Evolutionary conservation across 1,284 basidiomycete species (phyloP).

Genomic region (Grifola frondosa): DNA sequence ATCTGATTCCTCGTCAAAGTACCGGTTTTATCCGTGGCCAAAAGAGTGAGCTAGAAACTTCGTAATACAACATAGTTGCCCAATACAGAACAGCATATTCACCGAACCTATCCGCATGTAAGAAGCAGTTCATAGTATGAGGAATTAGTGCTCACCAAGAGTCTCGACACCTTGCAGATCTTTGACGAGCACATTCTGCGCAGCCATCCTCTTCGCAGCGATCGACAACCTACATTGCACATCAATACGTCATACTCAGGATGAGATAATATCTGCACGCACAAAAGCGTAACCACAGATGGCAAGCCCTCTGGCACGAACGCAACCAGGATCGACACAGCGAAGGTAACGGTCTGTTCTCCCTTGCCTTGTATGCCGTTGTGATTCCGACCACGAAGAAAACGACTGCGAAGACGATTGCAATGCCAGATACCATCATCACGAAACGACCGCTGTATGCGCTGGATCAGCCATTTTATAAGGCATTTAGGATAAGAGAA

Average conservation of each 20-base stretch:
- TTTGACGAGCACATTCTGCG: conserved; percentile 69
- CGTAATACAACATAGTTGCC: too few species aligned
- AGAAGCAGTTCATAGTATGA: neutral
- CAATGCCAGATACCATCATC: conserved; percentile 57
- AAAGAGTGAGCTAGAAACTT: conserved; percentile 56
- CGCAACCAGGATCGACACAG: conserved; percentile 71
- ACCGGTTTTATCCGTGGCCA: conserved; percentile 77
- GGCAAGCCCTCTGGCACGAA: conserved; percentile 71
- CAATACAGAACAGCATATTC: conserved; percentile 11
- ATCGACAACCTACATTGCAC: conserved; percentile 49
- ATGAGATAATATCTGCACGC: conserved; percentile 7
- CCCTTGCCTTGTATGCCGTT: conserved; percentile 62
- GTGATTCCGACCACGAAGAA: conserved; percentile 68
- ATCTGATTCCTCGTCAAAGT: conserved; percentile 75
- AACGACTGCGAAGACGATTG: conserved; percentile 59
- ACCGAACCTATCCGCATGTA: conserved; percentile 36
- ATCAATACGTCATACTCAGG: neutral
- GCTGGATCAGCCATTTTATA: neutral
- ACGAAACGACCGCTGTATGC: conserved; percentile 53
- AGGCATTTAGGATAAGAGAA: conserved; percentile 2
- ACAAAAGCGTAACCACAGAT: conserved; percentile 66
- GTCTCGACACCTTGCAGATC: conserved; percentile 73
- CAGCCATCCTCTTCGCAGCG: conserved; percentile 71
- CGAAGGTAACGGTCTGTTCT: conserved; percentile 62
- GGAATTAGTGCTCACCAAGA: conserved; percentile 37